A percentile compares a stretch with the other conserved stretches of the same genome.
phyloP scores from a whole-genome alignment of 768 basidiomycete species.

The Xerocomellus dryophilus region DNA sequence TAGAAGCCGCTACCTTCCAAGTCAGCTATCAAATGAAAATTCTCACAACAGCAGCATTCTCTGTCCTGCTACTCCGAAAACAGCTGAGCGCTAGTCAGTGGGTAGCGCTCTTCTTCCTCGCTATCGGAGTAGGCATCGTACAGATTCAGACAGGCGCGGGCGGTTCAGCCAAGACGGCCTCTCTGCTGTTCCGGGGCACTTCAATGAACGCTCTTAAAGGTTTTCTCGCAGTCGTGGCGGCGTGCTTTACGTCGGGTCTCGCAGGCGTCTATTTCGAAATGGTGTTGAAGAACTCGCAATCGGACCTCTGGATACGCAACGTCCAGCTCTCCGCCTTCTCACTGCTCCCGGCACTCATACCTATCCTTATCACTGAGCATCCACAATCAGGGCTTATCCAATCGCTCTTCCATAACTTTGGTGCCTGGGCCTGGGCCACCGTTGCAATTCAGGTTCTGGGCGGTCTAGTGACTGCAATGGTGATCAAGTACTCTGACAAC shows the following conservation, averaged over 20 bases:
- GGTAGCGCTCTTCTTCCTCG: slow-evolving; percentile 80
- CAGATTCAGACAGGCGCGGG: slow-evolving; percentile 63
- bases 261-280: slow-evolving; percentile 99
- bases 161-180: slow-evolving; percentile 25
- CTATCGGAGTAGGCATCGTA: slow-evolving; percentile 85
- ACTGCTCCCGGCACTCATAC: slow-evolving; percentile 80
- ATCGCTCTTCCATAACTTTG: slow-evolving; percentile 79
- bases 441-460: slow-evolving; percentile 86
- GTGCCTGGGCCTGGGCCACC: slow-evolving; percentile 88
- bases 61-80: slow-evolving; percentile 76
- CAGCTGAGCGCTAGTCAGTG: slow-evolving; percentile 74
- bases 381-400: slow-evolving; percentile 40
- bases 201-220: slow-evolving; percentile 82
- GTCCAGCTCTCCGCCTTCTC: slow-evolving; percentile 95
- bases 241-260: slow-evolving; percentile 93
- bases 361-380: slow-evolving; percentile 59
- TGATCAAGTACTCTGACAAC: slow-evolving; percentile 93
- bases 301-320: slow-evolving; percentile 95
- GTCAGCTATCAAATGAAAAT: slow-evolving; percentile 98
- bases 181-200: slow-evolving; percentile 38
- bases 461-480: slow-evolving; percentile 89
- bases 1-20: slow-evolving; percentile 95
- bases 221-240: slow-evolving; percentile 83
- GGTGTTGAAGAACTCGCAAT: slow-evolving; percentile 86
- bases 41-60: slow-evolving; percentile 88